Evolutionary conservation across 306 rosid genomes (phyloP).

Genomic region (Lathyrus tuberosus): DNA sequence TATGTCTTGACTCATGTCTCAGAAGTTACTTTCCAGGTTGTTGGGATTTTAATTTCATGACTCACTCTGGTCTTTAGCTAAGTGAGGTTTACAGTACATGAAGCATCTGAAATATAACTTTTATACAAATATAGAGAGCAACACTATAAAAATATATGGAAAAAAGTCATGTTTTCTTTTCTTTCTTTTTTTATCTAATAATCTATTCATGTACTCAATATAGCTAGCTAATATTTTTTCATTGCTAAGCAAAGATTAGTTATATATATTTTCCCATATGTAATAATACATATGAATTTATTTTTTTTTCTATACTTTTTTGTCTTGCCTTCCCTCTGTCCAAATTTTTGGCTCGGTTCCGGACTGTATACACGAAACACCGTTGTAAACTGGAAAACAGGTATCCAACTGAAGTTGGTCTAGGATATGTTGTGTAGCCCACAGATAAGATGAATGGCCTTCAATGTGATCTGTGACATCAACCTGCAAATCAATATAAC

Average conservation of each 20-base stretch:
- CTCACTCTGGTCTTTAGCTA: no score
- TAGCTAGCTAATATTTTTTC: neutral
- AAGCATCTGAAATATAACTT: no score
- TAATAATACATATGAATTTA: neutral
- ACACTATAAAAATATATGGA: neutral
- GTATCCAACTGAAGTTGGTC: constrained; percentile 73
- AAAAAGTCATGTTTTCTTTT: neutral
- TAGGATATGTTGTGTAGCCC: constrained; percentile 73
- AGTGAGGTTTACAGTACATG: no score
- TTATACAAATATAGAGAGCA: no score
- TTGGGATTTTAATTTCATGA: no score
- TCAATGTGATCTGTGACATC: constrained; percentile 74
- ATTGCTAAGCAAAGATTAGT: neutral
- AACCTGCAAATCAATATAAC: constrained; percentile 58
- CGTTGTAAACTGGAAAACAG: constrained; percentile 67
- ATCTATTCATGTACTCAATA: neutral
- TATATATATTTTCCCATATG: neutral
- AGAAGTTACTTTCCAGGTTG: no score
- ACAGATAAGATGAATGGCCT: constrained; percentile 89
- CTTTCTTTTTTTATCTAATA: neutral
- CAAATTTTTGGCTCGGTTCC: constrained; percentile 4
- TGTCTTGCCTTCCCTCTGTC: neutral
- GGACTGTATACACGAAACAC: constrained; percentile 20
- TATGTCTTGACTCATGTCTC: no score
- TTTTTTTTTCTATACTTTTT: neutral